phyloP scores from a whole-genome alignment of 1,284 basidiomycete species.

The Marasmius fiardii region DNA sequence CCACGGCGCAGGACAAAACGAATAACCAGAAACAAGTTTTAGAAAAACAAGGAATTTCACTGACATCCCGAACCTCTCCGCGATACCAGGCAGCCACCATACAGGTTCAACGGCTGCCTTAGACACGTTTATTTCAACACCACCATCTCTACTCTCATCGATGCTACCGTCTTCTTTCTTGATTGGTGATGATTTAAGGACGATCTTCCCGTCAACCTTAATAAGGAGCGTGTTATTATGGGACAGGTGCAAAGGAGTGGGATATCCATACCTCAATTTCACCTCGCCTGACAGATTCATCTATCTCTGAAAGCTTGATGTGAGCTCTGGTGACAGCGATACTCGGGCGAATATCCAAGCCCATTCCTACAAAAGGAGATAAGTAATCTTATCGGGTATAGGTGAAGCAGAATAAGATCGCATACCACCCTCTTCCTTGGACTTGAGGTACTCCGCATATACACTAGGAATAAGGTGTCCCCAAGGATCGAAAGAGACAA shows the following conservation, averaged over 20 bases:
- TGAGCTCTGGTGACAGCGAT: constrained; percentile 89
- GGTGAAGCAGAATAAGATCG: background rate
- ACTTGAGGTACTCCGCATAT: constrained; percentile 68
- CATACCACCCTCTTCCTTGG: constrained; percentile 32
- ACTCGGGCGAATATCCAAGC: constrained; percentile 80
- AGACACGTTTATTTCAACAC: constrained; percentile 83
- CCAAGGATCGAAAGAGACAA: constrained; percentile 94
- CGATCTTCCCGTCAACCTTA: constrained; percentile 81
- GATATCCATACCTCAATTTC: constrained; percentile 40
- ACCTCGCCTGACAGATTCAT: constrained; percentile 76
- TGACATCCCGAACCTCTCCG: constrained; percentile 84
- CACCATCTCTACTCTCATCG: constrained; percentile 59
- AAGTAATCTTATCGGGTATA: too few relatives aligned
- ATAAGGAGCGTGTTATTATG: background rate
- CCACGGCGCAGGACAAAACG: too few relatives aligned
- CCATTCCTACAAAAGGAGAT: constrained; percentile 8
- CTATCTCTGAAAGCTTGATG: constrained; percentile 90
- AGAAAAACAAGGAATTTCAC: constrained; percentile 24
- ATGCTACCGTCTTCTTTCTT: constrained; percentile 59
- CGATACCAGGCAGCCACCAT: constrained; percentile 95
- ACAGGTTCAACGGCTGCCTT: constrained; percentile 92
- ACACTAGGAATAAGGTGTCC: constrained; percentile 87
- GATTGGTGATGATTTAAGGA: constrained; percentile 61
- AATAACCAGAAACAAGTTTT: too few relatives aligned
- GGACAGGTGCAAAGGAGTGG: background rate